Evolutionary conservation across 2,329 filamentous ascomycete species (phyloP), one percentile per base, ranked within the genome.

Genomic region (Pseudocercospora pini-densiflorae): DNA sequence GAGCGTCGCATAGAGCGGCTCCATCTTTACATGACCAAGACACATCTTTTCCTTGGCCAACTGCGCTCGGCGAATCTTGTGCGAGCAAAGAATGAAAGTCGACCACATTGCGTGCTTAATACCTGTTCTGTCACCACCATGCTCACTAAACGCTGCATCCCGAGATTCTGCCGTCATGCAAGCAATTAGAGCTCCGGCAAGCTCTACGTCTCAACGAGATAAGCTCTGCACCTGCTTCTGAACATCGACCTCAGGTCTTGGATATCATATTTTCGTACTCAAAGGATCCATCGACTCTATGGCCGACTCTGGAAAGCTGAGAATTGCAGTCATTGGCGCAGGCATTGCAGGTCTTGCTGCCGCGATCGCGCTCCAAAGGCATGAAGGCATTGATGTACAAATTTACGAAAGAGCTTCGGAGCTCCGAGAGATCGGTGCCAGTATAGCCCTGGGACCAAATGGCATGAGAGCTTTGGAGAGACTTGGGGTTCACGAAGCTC

Each of bases 271-370:
- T 0, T 6, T 21, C 2, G 8, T 40, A 12, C 5, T 54, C 19
- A 14, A 19, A n/a, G 19, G 5, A 2, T 6, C 29, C 6, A 19
- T 16, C 24, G 7, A 21, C 36, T 10, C 19, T n/a, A 71, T 70
- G 68, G 47, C 64, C 10, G 58, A 61, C 1, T 47, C 55, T 8
- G 31, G 57, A 2, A 65, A 61, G 29, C 51, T 76, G 8, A n/a
- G 73, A 61, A 55, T 76, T 51, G 77, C 77, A 43, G 78, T 81
- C 33, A 69, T 78, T 21, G 79, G 79, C 16, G 76, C 73, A 27
- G 80, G 80, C 6, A 78, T 81, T 33, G 79, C 79, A 8, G 79
- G 80, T 7, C 75, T 82, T 21, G 76, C 76, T 1, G 73, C 77
- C 3, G 77, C 79, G 2, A 79, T 81, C 54, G 78, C 77, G 2